These are phyloP conservation scores for Mycena metata DNA, from an alignment of 768 basidiomycete genomes.

Conservation along the genomic window DNA sequence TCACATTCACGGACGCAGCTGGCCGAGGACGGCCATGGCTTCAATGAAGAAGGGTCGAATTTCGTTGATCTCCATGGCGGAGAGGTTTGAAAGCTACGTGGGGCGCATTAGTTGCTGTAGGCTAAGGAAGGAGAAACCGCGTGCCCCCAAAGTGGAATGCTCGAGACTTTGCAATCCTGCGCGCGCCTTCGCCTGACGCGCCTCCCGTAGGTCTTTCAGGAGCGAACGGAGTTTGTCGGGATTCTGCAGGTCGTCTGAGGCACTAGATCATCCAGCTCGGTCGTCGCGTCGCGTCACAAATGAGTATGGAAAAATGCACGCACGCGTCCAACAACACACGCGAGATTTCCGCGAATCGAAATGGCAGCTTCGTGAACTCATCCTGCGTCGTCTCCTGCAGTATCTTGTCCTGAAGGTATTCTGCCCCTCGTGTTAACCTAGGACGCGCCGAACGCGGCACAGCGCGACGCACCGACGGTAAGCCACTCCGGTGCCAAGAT, in stretches of 20 bases:
- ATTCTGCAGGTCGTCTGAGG: conserved; percentile 89
- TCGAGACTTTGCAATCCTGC: conserved; percentile 86
- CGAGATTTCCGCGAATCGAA: conserved; percentile 90
- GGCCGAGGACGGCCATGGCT: conserved; percentile 81
- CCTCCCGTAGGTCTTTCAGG: conserved; percentile 95
- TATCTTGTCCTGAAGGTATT: conserved; percentile 83
- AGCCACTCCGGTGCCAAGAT: conserved; percentile 95
- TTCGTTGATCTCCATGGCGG: conserved; percentile 94
- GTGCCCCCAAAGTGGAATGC: conserved; percentile 83
- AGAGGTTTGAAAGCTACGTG: conserved; percentile 83
- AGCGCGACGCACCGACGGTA: conserved; percentile 72
- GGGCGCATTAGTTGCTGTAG: not conserved
- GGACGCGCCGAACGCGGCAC: not conserved
- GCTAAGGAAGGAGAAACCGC: conserved; percentile 39
- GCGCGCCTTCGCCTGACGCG: conserved; percentile 93
- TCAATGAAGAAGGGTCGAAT: conserved; percentile 90
- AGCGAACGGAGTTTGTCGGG: conserved; percentile 88
- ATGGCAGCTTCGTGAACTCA: conserved; percentile 85
- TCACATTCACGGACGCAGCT: conserved; percentile 52
- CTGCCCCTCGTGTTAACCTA: conserved; percentile 53
- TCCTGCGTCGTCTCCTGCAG: conserved; percentile 79
- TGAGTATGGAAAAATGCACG: conserved; percentile 44
- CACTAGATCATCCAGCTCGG: conserved; percentile 60
- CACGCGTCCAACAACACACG: conserved; percentile 96
- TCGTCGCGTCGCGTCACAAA: conserved; percentile 4